These are phyloP conservation scores for Cryptosporidium felis DNA, from an alignment of 169 alveolate genomes.

Conservation along the genomic window DNA sequence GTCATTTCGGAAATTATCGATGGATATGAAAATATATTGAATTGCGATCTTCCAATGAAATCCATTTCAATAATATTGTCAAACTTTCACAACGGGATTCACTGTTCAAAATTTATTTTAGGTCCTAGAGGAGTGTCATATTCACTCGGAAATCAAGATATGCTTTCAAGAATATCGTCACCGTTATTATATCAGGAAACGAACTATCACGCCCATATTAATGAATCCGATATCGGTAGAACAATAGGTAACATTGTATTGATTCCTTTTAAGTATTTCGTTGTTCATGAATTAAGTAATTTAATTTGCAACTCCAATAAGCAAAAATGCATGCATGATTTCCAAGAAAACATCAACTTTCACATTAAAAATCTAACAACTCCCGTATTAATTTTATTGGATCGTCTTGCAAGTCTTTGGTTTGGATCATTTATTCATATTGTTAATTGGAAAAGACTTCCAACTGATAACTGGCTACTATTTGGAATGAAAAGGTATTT, in stretches of 20 bases:
- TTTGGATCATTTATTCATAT: conserved; percentile 61
- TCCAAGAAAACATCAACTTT: not conserved
- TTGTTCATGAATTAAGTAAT: not conserved
- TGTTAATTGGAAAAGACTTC: conserved; percentile 30
- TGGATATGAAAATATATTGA: conserved; percentile 30
- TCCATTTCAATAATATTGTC: conserved; percentile 12
- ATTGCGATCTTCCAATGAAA: conserved; percentile 16
- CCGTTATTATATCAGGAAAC: conserved; percentile 29
- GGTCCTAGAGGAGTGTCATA: conserved; percentile 10
- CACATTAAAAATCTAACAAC: not conserved
- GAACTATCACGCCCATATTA: not conserved
- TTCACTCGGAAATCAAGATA: not conserved
- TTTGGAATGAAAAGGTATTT: conserved; percentile 45
- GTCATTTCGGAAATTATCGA: conserved; percentile 12
- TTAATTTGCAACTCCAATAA: not conserved
- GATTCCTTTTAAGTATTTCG: not conserved
- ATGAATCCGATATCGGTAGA: conserved; percentile 23
- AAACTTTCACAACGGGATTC: not conserved
- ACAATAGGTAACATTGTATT: conserved; percentile 32
- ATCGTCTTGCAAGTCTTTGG: conserved; percentile 59
- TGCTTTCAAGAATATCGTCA: not conserved
- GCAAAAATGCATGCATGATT: not conserved
- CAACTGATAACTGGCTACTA: conserved; percentile 49
- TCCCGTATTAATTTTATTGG: conserved; percentile 13
- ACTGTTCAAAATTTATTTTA: not conserved